Percentiles rank a stretch among this genome's conserved stretches.
These are phyloP conservation scores for Solanum pinnatisectum DNA, from an alignment of 257 asterid genomes.

Conservation along the genomic window DNA sequence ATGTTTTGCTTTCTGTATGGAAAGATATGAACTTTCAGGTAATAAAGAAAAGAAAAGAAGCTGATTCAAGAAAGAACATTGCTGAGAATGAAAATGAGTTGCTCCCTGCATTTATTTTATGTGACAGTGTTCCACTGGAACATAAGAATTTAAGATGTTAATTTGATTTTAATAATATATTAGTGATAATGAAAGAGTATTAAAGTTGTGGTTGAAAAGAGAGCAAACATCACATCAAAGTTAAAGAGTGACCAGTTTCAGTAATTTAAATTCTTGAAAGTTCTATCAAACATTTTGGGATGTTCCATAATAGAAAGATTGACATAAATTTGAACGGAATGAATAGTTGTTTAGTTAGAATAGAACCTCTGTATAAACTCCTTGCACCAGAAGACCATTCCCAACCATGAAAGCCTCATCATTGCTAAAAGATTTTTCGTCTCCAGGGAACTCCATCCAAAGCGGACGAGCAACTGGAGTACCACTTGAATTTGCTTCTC, in stretches of 20 bases:
- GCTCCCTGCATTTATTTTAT: neutral
- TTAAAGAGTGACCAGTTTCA: neutral
- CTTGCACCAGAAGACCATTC: slow-evolving; percentile 86
- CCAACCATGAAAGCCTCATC: slow-evolving; percentile 99
- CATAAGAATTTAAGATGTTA: neutral
- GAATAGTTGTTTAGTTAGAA: neutral
- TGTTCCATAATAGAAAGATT: neutral
- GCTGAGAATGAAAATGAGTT: neutral
- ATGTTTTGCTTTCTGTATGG: slow-evolving; percentile 64
- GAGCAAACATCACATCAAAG: neutral
- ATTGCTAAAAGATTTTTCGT: slow-evolving; percentile 65
- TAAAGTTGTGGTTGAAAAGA: neutral
- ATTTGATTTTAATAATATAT: neutral
- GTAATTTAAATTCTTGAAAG: neutral
- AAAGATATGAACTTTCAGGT: neutral
- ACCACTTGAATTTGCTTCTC: slow-evolving; percentile 88
- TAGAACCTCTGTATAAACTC: slow-evolving; percentile 74
- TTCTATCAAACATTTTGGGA: neutral
- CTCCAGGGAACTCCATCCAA: slow-evolving; percentile 96
- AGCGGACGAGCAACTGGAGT: slow-evolving; percentile 89
- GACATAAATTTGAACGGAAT: neutral
- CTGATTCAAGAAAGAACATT: neutral
- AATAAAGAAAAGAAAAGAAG: neutral
- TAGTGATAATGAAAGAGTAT: neutral
- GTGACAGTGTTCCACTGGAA: neutral